phyloP scores from a whole-genome alignment of 2,329 filamentous ascomycete genomes.

The Aspergillus ustus region DNA sequence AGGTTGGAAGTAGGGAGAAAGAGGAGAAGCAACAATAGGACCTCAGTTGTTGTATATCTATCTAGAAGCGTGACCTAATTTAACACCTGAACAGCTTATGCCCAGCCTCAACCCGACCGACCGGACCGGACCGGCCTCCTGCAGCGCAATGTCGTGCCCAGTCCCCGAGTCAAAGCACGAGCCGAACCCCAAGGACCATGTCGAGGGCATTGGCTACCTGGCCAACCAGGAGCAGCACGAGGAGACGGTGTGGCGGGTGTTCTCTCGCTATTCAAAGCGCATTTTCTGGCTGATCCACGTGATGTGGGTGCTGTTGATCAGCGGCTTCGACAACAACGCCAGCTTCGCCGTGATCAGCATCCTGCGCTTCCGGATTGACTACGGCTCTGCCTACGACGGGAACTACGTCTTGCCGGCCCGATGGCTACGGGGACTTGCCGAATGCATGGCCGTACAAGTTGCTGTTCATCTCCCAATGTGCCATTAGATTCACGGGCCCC shows the following conservation, averaged over 20 bases:
- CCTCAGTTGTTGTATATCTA: no score
- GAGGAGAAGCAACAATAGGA: no score
- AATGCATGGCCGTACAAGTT: constrained; percentile 8
- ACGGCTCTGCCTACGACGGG: constrained; percentile 6
- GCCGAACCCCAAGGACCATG: background rate
- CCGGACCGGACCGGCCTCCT: no score
- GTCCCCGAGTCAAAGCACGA: no score
- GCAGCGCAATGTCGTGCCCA: no score
- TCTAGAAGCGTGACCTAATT: no score
- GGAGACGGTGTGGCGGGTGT: background rate
- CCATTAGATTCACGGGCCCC: background rate
- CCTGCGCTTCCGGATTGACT: constrained; percentile 15
- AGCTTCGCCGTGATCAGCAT: constrained; percentile 4
- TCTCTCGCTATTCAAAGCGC: constrained; percentile 5
- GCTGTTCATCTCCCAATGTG: constrained; percentile 12
- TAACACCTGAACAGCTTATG: no score
- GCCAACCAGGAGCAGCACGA: constrained; percentile 12
- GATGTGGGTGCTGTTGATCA: constrained; percentile 10
- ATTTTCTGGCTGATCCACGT: constrained; percentile 10
- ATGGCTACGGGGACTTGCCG: constrained; percentile 11
- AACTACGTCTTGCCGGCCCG: constrained; percentile 9
- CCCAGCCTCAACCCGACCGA: no score
- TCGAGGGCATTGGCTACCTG: constrained; percentile 9
- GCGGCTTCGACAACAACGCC: constrained; percentile 13
- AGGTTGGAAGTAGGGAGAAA: no score